These are phyloP conservation scores for Diaporthe humulicola DNA, from an alignment of 2,329 filamentous ascomycete species.

Conservation along the genomic window DNA sequence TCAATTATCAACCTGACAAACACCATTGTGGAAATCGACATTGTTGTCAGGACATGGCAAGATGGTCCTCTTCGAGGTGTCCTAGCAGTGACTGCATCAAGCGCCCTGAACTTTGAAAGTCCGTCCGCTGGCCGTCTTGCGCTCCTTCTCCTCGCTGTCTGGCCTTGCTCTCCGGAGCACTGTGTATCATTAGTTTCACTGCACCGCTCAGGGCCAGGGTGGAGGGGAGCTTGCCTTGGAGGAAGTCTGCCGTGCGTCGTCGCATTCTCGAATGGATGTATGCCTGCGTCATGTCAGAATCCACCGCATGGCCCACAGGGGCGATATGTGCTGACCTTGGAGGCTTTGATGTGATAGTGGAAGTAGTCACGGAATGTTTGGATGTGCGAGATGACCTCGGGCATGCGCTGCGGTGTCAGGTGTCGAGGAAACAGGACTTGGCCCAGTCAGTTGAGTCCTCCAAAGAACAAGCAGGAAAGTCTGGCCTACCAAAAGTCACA, in stretches of 20 bases:
- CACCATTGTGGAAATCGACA: no score
- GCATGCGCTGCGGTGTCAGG: slow-evolving; percentile 88
- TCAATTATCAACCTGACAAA: not conserved
- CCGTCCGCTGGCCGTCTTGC: slow-evolving; percentile 96
- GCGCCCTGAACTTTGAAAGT: slow-evolving; percentile 78
- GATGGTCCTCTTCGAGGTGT: slow-evolving; percentile 23
- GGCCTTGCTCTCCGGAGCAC: slow-evolving; percentile 96
- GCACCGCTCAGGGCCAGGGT: not conserved
- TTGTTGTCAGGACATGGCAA: not conserved
- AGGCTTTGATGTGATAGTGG: slow-evolving; percentile 99
- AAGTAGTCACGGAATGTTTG: slow-evolving; percentile 99
- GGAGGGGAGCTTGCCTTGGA: slow-evolving; percentile 79
- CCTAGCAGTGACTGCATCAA: slow-evolving; percentile 43
- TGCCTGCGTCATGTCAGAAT: slow-evolving; percentile 65
- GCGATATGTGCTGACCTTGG: slow-evolving; percentile 71
- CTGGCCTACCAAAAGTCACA: slow-evolving; percentile 88
- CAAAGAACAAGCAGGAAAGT: not conserved
- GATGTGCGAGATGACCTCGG: slow-evolving; percentile 97
- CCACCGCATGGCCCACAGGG: slow-evolving; percentile 32
- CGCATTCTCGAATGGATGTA: slow-evolving; percentile 99
- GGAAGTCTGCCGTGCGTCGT: slow-evolving; percentile 96
- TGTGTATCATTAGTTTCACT: slow-evolving; percentile 55
- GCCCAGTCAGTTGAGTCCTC: slow-evolving; percentile 38
- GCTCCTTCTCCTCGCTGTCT: slow-evolving; percentile 96
- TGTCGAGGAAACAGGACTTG: slow-evolving; percentile 95